Percentiles rank a stretch among this genome's conserved stretches.
Evolutionary conservation across 257 asterid species (phyloP).

Genomic region (Petunia secreta): DNA sequence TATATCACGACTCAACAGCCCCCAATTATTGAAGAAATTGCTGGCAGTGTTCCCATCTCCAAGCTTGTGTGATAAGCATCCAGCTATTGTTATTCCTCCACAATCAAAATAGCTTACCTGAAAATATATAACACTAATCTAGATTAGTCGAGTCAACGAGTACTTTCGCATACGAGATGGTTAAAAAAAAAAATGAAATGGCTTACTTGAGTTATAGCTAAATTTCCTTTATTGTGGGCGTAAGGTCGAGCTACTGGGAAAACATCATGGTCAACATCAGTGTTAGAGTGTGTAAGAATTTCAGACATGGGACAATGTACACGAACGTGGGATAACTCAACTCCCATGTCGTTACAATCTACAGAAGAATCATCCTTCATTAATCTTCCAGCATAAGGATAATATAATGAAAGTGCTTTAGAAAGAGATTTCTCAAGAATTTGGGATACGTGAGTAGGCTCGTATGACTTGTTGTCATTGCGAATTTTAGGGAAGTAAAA

Average conservation of each 20-base stretch:
- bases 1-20: not conserved
- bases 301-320: not conserved
- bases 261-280: not conserved
- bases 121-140: no score
- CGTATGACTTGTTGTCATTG: no score
- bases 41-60: not conserved
- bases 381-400: conserved; percentile 20
- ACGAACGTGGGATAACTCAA: not conserved
- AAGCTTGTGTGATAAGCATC: not conserved
- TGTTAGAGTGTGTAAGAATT: not conserved
- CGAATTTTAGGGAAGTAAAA: not conserved
- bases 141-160: no score
- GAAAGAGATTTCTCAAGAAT: conserved; percentile 14
- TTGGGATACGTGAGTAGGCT: not conserved
- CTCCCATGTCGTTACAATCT: conserved; percentile 24
- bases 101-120: conserved; percentile 18
- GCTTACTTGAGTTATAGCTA: not conserved
- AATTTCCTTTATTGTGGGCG: not conserved
- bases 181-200: no score
- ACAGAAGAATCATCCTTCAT: not conserved
- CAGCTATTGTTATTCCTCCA: not conserved
- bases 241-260: not conserved
- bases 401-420: not conserved
- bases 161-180: no score
- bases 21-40: conserved; percentile 18